Base-by-base conservation (phyloP, 106 monocot species). In the Chionographis japonica region DNA sequence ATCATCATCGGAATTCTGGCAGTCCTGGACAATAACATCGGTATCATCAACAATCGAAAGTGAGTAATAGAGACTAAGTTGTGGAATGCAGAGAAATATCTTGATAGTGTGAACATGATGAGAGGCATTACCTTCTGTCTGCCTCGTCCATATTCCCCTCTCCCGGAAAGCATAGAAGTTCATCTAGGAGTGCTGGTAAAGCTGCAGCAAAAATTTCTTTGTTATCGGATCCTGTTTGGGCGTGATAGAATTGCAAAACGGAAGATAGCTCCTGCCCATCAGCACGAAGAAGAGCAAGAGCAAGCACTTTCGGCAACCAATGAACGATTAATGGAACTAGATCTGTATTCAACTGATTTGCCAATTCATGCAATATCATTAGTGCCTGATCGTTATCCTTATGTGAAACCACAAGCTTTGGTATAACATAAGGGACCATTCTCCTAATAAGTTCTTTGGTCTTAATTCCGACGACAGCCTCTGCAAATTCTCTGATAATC, bases 171-270 rank as follows among this genome's bases (percentile, higher is more conserved):
- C 97, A 92, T 61, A 98, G 63, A 62, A 98, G 78, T 74, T 98
- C 97, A 70, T 98, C 97, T 67, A 98, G 69, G 46, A 98, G 90
- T 63, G 85, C 85, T 37, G 84, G 89, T 62, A 98, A 90, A 67
- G 92, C 92, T 63, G 92, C 97, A 62, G 86, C 64, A 75, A 98
- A 98, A 60, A 98, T 85, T 81, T 98, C 97, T 73, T 85, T 98
- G 63, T 58, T 83, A 66, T 90, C 92, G 42, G 97, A 85, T 78
- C 83, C 83, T 56, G 97, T 90, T 67, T 90, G 87, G 13, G 56
- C 60, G 52, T 90, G 84, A 80, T 98, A 98, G 70, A 92, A 98
- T 40, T 87, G 75, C 75, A 98, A 75, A 60, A 86, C 97, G 62
- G 83, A 90, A 40, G 88, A 75, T 63, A 98, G 76, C 35, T 87